Evolutionary conservation across 768 basidiomycete species (phyloP), one percentile per base, ranked within the genome.

Genomic region (Kwoniella heveanensis): DNA sequence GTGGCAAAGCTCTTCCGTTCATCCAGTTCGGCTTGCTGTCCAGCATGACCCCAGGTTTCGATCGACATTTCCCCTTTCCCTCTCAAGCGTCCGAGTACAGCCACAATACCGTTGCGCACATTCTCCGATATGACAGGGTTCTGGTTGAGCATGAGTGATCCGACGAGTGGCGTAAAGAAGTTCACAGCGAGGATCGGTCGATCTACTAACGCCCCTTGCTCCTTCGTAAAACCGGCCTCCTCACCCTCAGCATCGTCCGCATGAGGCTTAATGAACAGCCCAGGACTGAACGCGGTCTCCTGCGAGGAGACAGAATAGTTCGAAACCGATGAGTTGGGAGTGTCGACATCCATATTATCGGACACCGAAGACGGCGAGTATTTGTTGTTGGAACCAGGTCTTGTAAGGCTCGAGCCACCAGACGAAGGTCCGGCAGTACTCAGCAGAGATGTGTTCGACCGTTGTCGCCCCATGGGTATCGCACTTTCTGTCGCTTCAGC

Each of bases 141-240:
- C 26, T 88, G 84, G 75, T 88, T 91, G 49, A 97, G 86, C 15
- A 98, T 84, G 27, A 98, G 83, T 0, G 90, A 90, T 47, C 91
- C 93, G 29, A 98, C 84, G 53, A 96, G 88, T 13, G 91, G 91
- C 1, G 92, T 96, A 79, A 98, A 98, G 4, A 89, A 86, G 71
- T 90, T 88, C 2, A 91, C 90, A 39, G 88, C 85, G 49, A 98
- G 65, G 22, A 56, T 56, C 0, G 80, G 80, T 47, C 70, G 62
- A 19, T 67, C 70, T 8, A 69, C 61, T 2, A 74, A 44, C 26
- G 62, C 68, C 39, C 67, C 71, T 47, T 52, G 49, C 27, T 52
- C 57, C 21, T 72, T 66, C 1, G 58, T 51, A 2, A 24, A 47
- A 6, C 54, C 63, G 13, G 2, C 8, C 26, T 69, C 52, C 1